Conservation (phyloP, 768 basidiomycete genomes). For the Boletus tomentosulus region DNA sequence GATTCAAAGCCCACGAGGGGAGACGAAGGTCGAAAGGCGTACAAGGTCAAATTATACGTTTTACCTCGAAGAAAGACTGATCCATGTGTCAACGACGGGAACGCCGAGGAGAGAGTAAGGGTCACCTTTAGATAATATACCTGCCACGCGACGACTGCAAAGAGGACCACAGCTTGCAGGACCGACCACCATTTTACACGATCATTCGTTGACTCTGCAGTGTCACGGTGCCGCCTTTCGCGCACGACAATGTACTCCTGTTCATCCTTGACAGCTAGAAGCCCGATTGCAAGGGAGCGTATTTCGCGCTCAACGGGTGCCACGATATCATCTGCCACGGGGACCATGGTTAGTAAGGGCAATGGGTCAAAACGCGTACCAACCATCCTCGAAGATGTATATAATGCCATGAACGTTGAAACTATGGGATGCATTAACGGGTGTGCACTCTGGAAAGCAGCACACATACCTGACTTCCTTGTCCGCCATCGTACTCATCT, state of each 20-base stretch:
- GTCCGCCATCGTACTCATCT: slow-evolving; percentile 95
- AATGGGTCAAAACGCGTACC: slow-evolving; percentile 12
- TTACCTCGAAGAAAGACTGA: slow-evolving; percentile 88
- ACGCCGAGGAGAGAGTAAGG: not conserved
- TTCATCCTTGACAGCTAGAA: slow-evolving; percentile 93
- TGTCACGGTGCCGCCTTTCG: slow-evolving; percentile 90
- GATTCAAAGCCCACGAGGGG: not conserved
- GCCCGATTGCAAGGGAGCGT: slow-evolving; percentile 71
- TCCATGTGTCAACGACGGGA: slow-evolving; percentile 2
- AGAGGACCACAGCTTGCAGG: slow-evolving; percentile 79
- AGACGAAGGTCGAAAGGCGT: not conserved
- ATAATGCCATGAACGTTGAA: slow-evolving; percentile 99
- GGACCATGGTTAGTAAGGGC: slow-evolving; percentile 1
- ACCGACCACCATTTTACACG: slow-evolving; percentile 99
- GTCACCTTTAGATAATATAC: slow-evolving; percentile 91
- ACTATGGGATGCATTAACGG: slow-evolving; percentile 35
- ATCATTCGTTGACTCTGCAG: slow-evolving; percentile 87
- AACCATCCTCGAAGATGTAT: slow-evolving; percentile 87
- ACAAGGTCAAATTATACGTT: slow-evolving; percentile 67
- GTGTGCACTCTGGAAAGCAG: not conserved
- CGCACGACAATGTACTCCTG: slow-evolving; percentile 98
- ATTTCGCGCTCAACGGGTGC: slow-evolving; percentile 98
- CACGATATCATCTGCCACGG: slow-evolving; percentile 56
- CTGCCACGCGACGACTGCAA: slow-evolving; percentile 94
- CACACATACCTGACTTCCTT: slow-evolving; percentile 81